These are phyloP conservation scores for Suaeda aralocaspica DNA, from an alignment of 148 eudicot species.

Conservation along the genomic window DNA sequence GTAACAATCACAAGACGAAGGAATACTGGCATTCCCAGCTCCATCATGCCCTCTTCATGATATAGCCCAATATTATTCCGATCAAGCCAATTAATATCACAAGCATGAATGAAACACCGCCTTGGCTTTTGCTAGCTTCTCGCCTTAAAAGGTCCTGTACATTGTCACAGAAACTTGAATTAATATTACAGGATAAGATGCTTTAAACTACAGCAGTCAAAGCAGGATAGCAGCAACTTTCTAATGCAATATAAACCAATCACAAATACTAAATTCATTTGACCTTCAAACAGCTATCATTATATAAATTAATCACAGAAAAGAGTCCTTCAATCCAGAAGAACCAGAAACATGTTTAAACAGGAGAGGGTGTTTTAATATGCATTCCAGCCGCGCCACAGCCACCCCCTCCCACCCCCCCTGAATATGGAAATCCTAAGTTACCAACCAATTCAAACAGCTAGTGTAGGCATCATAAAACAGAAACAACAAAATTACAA, in stretches of 20 bases:
- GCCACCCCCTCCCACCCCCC: background rate
- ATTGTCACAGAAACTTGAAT: conserved; percentile 1
- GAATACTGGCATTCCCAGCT: background rate
- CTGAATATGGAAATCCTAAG: background rate
- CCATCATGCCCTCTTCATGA: conserved; percentile 51
- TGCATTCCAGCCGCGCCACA: no score
- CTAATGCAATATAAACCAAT: background rate
- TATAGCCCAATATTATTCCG: conserved; percentile 56
- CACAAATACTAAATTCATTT: background rate
- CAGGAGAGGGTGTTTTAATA: no score
- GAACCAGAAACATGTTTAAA: no score
- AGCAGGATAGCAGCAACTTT: background rate
- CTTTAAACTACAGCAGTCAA: background rate
- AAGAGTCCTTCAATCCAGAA: no score
- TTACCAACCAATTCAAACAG: background rate
- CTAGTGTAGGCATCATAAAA: background rate
- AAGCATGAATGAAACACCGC: conserved; percentile 49
- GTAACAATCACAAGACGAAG: conserved; percentile 9
- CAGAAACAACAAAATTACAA: background rate
- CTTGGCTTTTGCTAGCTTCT: conserved; percentile 48
- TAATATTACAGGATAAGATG: background rate
- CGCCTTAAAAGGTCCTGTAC: conserved; percentile 64
- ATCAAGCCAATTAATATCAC: conserved; percentile 59
- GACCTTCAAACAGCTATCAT: no score
- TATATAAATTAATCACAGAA: no score